Conservation (phyloP, 352 stramenopile species). For the Globisporangium recalcitrans region DNA sequence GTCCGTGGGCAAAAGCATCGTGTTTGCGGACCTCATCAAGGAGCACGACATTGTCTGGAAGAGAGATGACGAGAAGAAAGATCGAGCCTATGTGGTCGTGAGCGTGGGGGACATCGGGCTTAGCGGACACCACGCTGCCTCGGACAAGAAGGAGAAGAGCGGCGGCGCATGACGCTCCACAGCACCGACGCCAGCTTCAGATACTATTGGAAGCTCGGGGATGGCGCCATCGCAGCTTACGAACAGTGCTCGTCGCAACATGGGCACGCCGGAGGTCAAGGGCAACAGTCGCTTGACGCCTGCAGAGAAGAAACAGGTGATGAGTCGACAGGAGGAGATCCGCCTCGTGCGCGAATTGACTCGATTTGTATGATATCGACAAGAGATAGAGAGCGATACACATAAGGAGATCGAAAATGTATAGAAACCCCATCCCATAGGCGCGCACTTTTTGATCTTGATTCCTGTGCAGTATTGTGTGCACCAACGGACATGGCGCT, state of each 20-base stretch:
- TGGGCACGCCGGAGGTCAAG: constrained; percentile 8
- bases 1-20: constrained; percentile 62
- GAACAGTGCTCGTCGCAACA: not conserved
- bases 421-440: not conserved
- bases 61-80: constrained; percentile 21
- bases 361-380: constrained; percentile 16
- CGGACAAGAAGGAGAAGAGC: constrained; percentile 16
- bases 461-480: not conserved
- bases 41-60: constrained; percentile 32
- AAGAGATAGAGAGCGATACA: constrained; percentile 8
- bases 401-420: not conserved
- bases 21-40: constrained; percentile 53
- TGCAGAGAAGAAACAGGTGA: constrained; percentile 38
- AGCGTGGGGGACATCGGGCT: constrained; percentile 58
- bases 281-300: constrained; percentile 22
- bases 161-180: constrained; percentile 23
- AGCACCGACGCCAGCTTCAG: constrained; percentile 6
- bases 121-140: constrained; percentile 12
- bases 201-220: not conserved
- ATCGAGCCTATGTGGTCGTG: constrained; percentile 36
- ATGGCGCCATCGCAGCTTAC: too few species aligned
- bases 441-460: not conserved
- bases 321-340: constrained; percentile 46
- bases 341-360: constrained; percentile 47
- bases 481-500: not conserved